Evolutionary conservation across 2,329 filamentous ascomycete genomes (phyloP).

Genomic region (Colletotrichum sp.): DNA sequence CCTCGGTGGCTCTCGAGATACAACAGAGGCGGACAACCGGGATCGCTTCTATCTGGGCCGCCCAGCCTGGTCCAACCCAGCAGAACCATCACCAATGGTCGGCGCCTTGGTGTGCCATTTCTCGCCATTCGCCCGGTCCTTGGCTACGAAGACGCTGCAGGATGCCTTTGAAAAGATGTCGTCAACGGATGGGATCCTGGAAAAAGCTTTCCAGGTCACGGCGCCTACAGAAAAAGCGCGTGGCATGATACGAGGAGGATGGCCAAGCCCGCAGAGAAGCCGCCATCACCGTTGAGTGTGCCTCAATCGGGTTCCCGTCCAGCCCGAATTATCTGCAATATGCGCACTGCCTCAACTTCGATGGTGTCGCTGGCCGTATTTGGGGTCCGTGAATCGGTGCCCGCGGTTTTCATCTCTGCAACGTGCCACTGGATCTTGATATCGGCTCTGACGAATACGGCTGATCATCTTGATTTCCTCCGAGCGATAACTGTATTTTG

Average conservation of each 20-base stretch:
- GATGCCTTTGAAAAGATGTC: not conserved
- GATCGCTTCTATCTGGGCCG: not conserved
- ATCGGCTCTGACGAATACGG: not conserved
- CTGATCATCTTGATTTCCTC: not conserved
- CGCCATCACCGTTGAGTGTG: not conserved
- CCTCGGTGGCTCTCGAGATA: not conserved
- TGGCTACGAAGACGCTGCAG: not conserved
- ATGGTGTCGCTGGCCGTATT: not conserved
- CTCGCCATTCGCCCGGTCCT: not conserved
- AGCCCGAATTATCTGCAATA: not conserved
- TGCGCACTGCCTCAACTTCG: not conserved
- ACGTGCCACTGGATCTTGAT: constrained; percentile 12
- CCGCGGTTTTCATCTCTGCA: not conserved
- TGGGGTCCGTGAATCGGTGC: not conserved
- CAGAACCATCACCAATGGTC: constrained; percentile 1
- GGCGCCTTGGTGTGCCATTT: not conserved
- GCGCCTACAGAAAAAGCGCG: not conserved
- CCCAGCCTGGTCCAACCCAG: not conserved
- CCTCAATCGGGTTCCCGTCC: not conserved
- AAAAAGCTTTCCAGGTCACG: not conserved
- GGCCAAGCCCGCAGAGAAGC: not conserved
- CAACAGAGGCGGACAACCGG: not conserved
- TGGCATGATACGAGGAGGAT: not conserved
- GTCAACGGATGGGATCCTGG: not conserved
- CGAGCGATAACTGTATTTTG: not conserved